Conservation (phyloP, 768 basidiomycete genomes). For the Stropharia rugosoannulata region DNA sequence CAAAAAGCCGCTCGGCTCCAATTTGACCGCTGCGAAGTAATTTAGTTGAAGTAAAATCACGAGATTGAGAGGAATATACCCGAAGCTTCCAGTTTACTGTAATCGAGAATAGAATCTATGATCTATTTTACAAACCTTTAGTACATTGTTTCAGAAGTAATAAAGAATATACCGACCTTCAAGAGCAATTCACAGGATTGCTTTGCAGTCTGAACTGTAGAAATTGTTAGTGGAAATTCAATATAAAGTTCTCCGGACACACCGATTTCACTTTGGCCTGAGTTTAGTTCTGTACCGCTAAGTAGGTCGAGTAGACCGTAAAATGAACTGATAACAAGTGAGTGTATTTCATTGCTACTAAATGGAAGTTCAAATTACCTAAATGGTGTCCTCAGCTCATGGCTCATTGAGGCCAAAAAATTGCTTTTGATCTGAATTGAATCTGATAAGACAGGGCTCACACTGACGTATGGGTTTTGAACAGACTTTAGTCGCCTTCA, state of each 20-base stretch:
- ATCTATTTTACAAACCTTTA: conserved; percentile 40
- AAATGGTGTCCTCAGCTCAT: conserved; percentile 76
- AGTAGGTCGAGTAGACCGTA: conserved; percentile 77
- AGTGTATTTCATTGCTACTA: neutral
- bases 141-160: neutral
- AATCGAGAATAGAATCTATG: conserved; percentile 78
- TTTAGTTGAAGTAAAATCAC: conserved; percentile 2
- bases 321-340: conserved; percentile 49
- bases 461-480: neutral
- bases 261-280: conserved; percentile 73
- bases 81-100: conserved; percentile 77
- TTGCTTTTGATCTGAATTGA: conserved; percentile 72
- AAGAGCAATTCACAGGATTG: conserved; percentile 74
- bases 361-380: conserved; percentile 37
- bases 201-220: conserved; percentile 70
- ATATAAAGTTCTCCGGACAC: neutral
- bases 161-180: conserved; percentile 40
- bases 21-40: conserved; percentile 52
- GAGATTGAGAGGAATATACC: conserved; percentile 31
- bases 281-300: conserved; percentile 67
- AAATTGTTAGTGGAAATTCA: conserved; percentile 1
- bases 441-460: neutral
- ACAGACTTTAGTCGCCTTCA: conserved; percentile 69
- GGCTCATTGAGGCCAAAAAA: conserved; percentile 76
- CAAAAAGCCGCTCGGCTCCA: conserved; percentile 64